These are phyloP conservation scores for Cytospora mali DNA, from an alignment of 2,329 filamentous ascomycete species.

Conservation along the genomic window DNA sequence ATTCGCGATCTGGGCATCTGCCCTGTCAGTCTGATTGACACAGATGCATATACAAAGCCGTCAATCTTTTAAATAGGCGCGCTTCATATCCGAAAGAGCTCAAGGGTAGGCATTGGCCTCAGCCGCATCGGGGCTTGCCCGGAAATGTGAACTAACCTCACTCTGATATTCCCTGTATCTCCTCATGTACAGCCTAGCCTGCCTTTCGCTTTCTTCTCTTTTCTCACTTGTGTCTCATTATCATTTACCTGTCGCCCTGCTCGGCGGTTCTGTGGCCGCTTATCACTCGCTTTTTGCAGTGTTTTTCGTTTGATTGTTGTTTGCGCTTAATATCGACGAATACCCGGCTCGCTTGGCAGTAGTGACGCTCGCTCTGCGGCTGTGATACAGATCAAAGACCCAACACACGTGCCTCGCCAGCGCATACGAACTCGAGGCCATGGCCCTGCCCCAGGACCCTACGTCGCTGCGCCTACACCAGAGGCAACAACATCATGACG, in stretches of 20 bases:
- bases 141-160: conserved; percentile 2
- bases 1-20: neutral
- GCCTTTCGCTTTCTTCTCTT: neutral
- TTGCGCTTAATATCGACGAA: neutral
- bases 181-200: neutral
- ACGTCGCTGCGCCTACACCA: too few species aligned
- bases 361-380: neutral
- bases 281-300: neutral
- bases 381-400: neutral
- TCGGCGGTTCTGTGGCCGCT: neutral
- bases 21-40: conserved; percentile 3
- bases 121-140: conserved; percentile 18
- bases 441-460: conserved; percentile 1
- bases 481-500: neutral
- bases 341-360: neutral
- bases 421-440: neutral
- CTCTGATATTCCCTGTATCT: neutral
- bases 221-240: neutral
- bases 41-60: neutral
- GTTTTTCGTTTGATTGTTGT: neutral
- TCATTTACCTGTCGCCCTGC: neutral
- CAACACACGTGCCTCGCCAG: neutral
- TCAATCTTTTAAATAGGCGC: neutral
- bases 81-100: conserved; percentile 1
- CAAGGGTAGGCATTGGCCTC: neutral